phyloP scores from a whole-genome alignment of 1,284 basidiomycete genomes.

The Sanghuangporus sanghuang region DNA sequence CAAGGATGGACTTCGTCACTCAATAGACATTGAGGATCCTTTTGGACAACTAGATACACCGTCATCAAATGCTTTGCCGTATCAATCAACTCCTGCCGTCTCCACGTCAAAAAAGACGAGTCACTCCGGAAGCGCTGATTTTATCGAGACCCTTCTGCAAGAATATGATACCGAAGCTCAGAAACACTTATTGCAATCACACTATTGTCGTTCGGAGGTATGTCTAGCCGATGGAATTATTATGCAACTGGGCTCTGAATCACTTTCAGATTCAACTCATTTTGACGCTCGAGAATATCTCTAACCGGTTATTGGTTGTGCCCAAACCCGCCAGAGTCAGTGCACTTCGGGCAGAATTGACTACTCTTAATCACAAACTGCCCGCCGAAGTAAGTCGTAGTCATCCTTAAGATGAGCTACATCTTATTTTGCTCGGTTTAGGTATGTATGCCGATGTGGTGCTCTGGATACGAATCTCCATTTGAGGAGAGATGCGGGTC shows the following conservation, averaged over 20 bases:
- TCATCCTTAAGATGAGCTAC: neutral
- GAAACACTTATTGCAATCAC: slow-evolving; percentile 72
- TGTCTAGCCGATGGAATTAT: slow-evolving; percentile 22
- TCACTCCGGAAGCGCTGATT: slow-evolving; percentile 38
- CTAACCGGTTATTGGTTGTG: slow-evolving; percentile 86
- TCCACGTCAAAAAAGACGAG: slow-evolving; percentile 41
- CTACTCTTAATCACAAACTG: slow-evolving; percentile 92
- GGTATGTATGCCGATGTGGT: slow-evolving; percentile 99
- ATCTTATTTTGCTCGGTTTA: slow-evolving; percentile 27
- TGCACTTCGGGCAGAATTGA: slow-evolving; percentile 92
- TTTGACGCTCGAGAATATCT: slow-evolving; percentile 87
- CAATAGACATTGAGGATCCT: slow-evolving; percentile 64
- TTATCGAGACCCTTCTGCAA: slow-evolving; percentile 51
- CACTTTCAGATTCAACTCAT: slow-evolving; percentile 73
- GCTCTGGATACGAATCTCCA: slow-evolving; percentile 63
- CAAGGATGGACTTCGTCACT: slow-evolving; percentile 42
- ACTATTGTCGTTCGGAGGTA: slow-evolving; percentile 91
- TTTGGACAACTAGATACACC: slow-evolving; percentile 61
- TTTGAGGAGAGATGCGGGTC: slow-evolving; percentile 35
- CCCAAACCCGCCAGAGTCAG: slow-evolving; percentile 94
- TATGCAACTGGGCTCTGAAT: slow-evolving; percentile 15
- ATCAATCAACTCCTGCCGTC: slow-evolving; percentile 64
- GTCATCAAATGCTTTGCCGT: slow-evolving; percentile 38
- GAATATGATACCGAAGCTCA: slow-evolving; percentile 68
- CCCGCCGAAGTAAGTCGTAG: slow-evolving; percentile 74